Evolutionary conservation across 371 early-diverging fungal genomes (phyloP), one percentile per base, ranked within the genome.

Genomic region (Syncephalastrum monosporum): DNA sequence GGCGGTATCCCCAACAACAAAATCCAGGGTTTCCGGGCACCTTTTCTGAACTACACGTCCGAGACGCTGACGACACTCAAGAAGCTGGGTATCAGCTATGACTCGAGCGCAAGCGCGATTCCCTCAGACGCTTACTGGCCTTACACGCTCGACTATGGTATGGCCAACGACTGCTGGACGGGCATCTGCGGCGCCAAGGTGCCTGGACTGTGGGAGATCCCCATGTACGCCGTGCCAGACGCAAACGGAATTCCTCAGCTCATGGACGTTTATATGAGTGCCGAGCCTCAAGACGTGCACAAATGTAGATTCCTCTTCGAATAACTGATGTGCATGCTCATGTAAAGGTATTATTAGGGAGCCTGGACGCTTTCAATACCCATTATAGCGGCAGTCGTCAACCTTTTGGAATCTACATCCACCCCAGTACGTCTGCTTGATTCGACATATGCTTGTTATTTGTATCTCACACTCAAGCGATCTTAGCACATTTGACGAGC

Each of bases 141-240:
- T 3, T 90, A 90, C 64, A 90, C 89, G 0, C 61, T 90, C 21
- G 88, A 90, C 57, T 65, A 83, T 64, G 90, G 90, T 56, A 62
- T 84, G 55, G 84, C 85, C 48, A 87, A 85, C 48, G 84, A 86
- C 53, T 89, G 88, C 55, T 82, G 78, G 84, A 78, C 66, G 12
- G 73, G 79, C 19, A 63, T 72, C 43, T 87, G 88, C 53, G 64
- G 61, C 55, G 59, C 75, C 33, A 70, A 72, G n/a, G 47, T 77
- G 7, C 85, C 84, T 0, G 88, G 88, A 12, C 56, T 89, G 49
- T 90, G 87, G 85, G 88, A 90, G 66, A 73, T 90, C 25, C 91
- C 89, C 5, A 83, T 89, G 86, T 72, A 76, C 45, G 49, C 75
- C 29, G 75, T 78, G 1, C 59, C 65, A 41, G 69, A 72, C 42